These are phyloP conservation scores for Plasmodium malariae DNA, from an alignment of 169 alveolate species.

Conservation along the genomic window DNA sequence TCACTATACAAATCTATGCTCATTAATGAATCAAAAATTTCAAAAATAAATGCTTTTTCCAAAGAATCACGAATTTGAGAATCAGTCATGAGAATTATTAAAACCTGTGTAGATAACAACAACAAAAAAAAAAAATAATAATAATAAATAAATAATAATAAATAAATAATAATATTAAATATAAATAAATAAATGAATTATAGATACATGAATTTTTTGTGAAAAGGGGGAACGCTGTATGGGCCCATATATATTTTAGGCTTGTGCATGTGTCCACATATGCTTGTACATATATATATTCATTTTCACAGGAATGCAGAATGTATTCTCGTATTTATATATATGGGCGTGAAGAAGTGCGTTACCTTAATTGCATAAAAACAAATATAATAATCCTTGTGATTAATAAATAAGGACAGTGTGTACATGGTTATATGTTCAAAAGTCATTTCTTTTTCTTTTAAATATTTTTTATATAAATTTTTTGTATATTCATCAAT, in stretches of 20 bases:
- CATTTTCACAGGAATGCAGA: not conserved
- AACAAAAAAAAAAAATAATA: conserved; percentile 5
- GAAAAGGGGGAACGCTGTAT: no score
- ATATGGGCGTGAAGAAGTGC: not conserved
- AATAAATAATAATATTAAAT: not conserved
- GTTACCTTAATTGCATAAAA: conserved; percentile 43
- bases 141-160: not conserved
- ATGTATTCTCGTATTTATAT: not conserved
- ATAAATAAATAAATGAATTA: not conserved
- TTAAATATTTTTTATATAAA: conserved; percentile 34
- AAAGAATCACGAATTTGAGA: conserved; percentile 44
- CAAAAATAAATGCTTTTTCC: conserved; percentile 41
- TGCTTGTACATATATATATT: conserved; percentile 2
- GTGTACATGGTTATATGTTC: conserved; percentile 37
- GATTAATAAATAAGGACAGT: conserved; percentile 1
- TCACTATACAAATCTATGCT: conserved; percentile 22
- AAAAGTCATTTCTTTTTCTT: conserved; percentile 16
- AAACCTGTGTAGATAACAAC: conserved; percentile 16
- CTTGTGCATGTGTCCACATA: not conserved
- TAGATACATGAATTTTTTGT: not conserved
- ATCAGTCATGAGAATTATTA: conserved; percentile 42
- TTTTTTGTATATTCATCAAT: conserved; percentile 60
- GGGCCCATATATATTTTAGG: no score
- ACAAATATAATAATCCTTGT: conserved; percentile 55
- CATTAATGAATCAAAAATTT: conserved; percentile 51